Conservation (phyloP, 441 rosid species). For the Populus hybrid region DNA sequence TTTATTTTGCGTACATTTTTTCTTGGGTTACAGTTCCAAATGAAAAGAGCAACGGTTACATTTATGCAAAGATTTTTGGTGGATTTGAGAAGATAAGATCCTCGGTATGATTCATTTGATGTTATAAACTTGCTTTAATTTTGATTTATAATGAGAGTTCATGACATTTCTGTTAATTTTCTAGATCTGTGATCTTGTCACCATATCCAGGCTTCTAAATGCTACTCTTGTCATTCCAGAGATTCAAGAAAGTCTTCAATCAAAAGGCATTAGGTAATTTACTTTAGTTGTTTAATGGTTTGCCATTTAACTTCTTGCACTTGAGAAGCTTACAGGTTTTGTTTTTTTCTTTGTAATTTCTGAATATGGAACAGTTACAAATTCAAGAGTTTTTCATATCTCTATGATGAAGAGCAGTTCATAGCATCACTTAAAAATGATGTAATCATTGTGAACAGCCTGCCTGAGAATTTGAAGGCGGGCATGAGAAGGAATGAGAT, state of each 20-base stretch:
- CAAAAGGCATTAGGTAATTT: constrained; percentile 87
- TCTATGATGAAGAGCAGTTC: constrained; percentile 93
- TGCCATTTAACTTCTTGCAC: not conserved
- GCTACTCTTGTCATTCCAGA: constrained; percentile 99
- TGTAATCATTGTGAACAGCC: constrained; percentile 56
- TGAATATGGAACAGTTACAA: constrained; percentile 49
- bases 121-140: constrained; percentile 11
- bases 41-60: constrained; percentile 61
- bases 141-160: constrained; percentile 31
- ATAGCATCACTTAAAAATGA: constrained; percentile 84
- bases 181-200: constrained; percentile 99
- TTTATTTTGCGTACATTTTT: constrained; percentile 8
- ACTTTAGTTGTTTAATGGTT: constrained; percentile 11
- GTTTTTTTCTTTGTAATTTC: constrained; percentile 6
- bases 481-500: constrained; percentile 78
- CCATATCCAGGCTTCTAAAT: constrained; percentile 99
- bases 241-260: constrained; percentile 85
- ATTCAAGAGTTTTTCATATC: constrained; percentile 95
- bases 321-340: not conserved
- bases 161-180: constrained; percentile 68
- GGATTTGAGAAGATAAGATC: constrained; percentile 91
- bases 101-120: constrained; percentile 58
- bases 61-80: constrained; percentile 93
- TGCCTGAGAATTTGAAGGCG: constrained; percentile 77
- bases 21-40: constrained; percentile 48